Conservation (phyloP, 306 rosid species). For the Gynostemma pentaphyllum region DNA sequence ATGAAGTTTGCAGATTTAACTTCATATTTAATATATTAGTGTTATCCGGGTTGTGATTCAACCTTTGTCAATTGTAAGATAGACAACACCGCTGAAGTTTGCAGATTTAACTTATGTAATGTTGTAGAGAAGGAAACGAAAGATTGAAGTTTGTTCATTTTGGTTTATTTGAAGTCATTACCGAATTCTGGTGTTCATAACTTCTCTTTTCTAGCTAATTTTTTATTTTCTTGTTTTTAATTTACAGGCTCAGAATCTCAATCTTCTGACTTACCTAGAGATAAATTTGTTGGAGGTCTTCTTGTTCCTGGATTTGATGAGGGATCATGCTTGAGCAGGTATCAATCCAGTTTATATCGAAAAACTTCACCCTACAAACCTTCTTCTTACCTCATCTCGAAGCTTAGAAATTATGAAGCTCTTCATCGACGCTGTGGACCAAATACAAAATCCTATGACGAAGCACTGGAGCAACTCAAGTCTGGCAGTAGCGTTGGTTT, state of each 20-base stretch:
- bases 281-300: constrained; percentile 43
- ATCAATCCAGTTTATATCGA: constrained; percentile 31
- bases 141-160: not conserved
- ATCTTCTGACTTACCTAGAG: constrained; percentile 12
- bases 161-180: not conserved
- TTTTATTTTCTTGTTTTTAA: constrained; percentile 1
- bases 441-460: constrained; percentile 33
- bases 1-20: not conserved
- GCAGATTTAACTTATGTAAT: not conserved
- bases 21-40: not conserved
- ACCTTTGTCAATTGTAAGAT: not conserved
- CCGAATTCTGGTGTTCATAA: not conserved
- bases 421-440: constrained; percentile 59
- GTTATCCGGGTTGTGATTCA: not conserved
- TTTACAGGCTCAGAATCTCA: constrained; percentile 29
- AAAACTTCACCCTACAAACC: constrained; percentile 31
- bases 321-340: constrained; percentile 55
- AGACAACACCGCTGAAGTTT: not conserved
- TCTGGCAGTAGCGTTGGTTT: constrained; percentile 18
- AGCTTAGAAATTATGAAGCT: constrained; percentile 42
- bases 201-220: not conserved
- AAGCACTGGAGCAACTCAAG: constrained; percentile 38
- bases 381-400: constrained; percentile 47
- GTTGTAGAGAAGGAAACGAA: not conserved
- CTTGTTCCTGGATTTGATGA: constrained; percentile 44